Conservation (phyloP, 192 early-diverging fungal genomes). For the Neocallimastix lanati region DNA sequence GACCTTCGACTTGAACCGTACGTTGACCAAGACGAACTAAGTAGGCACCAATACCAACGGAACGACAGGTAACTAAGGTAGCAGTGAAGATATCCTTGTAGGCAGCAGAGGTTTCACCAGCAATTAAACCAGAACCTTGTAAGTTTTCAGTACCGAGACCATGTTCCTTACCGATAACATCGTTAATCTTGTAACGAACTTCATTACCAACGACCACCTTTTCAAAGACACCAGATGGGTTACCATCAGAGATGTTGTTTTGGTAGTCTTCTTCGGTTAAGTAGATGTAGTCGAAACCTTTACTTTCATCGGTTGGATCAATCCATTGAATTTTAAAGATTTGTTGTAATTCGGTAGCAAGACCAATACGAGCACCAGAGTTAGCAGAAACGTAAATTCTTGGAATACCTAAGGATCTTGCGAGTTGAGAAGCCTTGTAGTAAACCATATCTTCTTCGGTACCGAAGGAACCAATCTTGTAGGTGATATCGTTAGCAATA, state of each 20-base stretch:
- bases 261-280: slow-evolving; percentile 54
- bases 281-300: slow-evolving; percentile 90
- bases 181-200: slow-evolving; percentile 58
- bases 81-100: slow-evolving; percentile 97
- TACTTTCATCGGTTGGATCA: slow-evolving; percentile 53
- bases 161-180: slow-evolving; percentile 69
- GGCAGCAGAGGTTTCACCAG: slow-evolving; percentile 82
- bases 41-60: slow-evolving; percentile 97
- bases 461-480: slow-evolving; percentile 92
- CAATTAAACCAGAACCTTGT: slow-evolving; percentile 91
- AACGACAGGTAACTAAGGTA: slow-evolving; percentile 90
- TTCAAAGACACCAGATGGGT: background rate
- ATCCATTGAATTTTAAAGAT: slow-evolving; percentile 79
- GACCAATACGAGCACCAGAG: slow-evolving; percentile 93
- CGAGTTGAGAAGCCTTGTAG: slow-evolving; percentile 77
- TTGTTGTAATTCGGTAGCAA: slow-evolving; percentile 78
- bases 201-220: slow-evolving; percentile 44
- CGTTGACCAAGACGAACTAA: slow-evolving; percentile 95
- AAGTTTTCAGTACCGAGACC: slow-evolving; percentile 95
- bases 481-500: slow-evolving; percentile 97
- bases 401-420: slow-evolving; percentile 60
- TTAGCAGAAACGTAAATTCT: slow-evolving; percentile 93
- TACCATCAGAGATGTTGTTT: slow-evolving; percentile 27
- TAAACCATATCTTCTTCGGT: slow-evolving; percentile 82
- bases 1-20: slow-evolving; percentile 89